Conservation (phyloP, 305 asterid species). For the Fraxinus platypoda region DNA sequence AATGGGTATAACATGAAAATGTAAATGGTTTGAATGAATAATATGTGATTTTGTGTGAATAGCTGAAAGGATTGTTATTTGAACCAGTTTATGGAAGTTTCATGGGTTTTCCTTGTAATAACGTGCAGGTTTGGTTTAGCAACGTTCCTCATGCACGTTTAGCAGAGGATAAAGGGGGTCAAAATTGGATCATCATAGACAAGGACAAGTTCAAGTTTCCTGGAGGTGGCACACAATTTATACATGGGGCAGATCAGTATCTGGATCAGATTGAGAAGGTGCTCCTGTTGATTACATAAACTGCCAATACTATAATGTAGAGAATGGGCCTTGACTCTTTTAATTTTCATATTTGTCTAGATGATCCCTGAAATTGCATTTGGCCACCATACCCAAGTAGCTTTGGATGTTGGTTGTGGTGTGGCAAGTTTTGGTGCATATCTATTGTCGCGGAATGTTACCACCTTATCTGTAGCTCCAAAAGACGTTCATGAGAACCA, state of each 20-base stretch:
- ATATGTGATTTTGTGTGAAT: neutral
- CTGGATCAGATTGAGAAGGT: slow-evolving; percentile 92
- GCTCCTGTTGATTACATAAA: neutral
- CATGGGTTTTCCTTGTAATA: neutral
- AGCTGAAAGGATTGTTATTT: neutral
- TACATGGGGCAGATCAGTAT: slow-evolving; percentile 91
- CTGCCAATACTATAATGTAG: neutral
- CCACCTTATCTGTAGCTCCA: slow-evolving; percentile 87
- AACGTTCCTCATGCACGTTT: slow-evolving; percentile 93
- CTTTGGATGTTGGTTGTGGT: slow-evolving; percentile 90
- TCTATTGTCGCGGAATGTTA: slow-evolving; percentile 67
- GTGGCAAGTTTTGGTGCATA: slow-evolving; percentile 98
- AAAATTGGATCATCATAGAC: slow-evolving; percentile 77
- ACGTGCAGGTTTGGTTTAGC: slow-evolving; percentile 88
- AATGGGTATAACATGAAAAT: neutral
- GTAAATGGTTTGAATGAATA: neutral
- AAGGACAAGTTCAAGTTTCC: slow-evolving; percentile 95
- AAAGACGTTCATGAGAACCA: slow-evolving; percentile 96
- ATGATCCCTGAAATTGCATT: slow-evolving; percentile 91
- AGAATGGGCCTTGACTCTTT: neutral
- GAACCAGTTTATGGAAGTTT: slow-evolving; percentile 22
- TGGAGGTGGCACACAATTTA: slow-evolving; percentile 98
- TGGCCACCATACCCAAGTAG: slow-evolving; percentile 81
- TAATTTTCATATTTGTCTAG: slow-evolving; percentile 30
- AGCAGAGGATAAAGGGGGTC: slow-evolving; percentile 96